Conservation (phyloP, 176 grass and related monocot genomes). For the Leersia perrieri region DNA sequence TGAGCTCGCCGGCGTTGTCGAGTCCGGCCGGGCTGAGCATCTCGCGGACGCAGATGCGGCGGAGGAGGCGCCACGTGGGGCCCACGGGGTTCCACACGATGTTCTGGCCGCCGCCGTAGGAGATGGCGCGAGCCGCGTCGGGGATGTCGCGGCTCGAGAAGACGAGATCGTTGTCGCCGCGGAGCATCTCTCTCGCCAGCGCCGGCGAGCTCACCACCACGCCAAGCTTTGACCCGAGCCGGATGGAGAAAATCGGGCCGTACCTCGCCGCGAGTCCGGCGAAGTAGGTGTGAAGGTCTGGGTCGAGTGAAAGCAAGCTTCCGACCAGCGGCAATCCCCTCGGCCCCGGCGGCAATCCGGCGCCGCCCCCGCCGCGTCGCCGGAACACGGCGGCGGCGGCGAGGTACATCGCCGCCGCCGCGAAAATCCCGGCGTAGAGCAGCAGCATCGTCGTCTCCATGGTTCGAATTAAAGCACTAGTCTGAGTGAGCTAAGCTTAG, state of each 20-base stretch:
- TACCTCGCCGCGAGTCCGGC: conserved; percentile 45
- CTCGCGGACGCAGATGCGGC: conserved; percentile 59
- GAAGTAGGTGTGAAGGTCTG: conserved; percentile 62
- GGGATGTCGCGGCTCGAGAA: conserved; percentile 63
- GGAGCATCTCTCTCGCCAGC: conserved; percentile 53
- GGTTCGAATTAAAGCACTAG: too few relatives aligned
- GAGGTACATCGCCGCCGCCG: conserved; percentile 26
- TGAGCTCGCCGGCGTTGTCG: conserved; percentile 47
- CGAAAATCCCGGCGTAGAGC: conserved; percentile 35
- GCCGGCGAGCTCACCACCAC: conserved; percentile 52
- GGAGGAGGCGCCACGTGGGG: conserved; percentile 73
- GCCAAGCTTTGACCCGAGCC: conserved; percentile 65
- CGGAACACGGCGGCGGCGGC: background rate
- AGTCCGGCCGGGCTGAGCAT: conserved; percentile 60
- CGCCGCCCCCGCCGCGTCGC: conserved; percentile 5
- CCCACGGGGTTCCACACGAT: conserved; percentile 70
- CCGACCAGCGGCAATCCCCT: conserved; percentile 54
- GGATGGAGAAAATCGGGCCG: conserved; percentile 73
- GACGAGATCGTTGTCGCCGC: conserved; percentile 49
- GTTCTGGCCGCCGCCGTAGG: conserved; percentile 64
- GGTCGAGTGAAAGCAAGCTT: conserved; percentile 61
- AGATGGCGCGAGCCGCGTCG: conserved; percentile 36
- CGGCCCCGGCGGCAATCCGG: conserved; percentile 47
- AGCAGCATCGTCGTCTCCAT: conserved; percentile 42
- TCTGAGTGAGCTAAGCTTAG: background rate